These are phyloP conservation scores for Sanghuangporus baumii DNA, from an alignment of 1,284 basidiomycete genomes.

Conservation along the genomic window DNA sequence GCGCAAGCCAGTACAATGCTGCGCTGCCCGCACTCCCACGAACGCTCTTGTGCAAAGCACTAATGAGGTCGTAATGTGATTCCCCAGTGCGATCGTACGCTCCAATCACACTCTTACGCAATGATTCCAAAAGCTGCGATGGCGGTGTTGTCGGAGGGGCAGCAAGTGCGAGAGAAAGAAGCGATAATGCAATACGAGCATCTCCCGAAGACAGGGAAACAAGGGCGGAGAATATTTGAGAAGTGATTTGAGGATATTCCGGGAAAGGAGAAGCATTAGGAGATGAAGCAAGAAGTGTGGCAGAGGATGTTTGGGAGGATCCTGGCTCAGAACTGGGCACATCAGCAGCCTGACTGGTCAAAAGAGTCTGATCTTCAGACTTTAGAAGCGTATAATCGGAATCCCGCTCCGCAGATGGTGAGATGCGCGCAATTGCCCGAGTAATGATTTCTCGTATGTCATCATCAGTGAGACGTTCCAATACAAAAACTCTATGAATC, in stretches of 20 bases:
- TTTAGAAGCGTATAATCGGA: slow-evolving; percentile 21
- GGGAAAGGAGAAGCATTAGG: slow-evolving; percentile 22
- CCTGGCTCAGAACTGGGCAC: slow-evolving; percentile 19
- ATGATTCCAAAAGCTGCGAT: slow-evolving; percentile 38
- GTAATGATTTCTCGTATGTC: slow-evolving; percentile 49
- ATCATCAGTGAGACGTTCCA: slow-evolving; percentile 55
- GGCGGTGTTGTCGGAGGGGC: slow-evolving; percentile 36
- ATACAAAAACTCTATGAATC: slow-evolving; percentile 49
- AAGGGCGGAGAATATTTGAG: slow-evolving; percentile 44
- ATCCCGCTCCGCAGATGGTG: slow-evolving; percentile 20
- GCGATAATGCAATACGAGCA: slow-evolving; percentile 62
- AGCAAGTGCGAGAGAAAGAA: slow-evolving; percentile 56
- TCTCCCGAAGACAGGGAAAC: slow-evolving; percentile 60
- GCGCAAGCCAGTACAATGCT: slow-evolving; percentile 86
- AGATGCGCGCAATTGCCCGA: slow-evolving; percentile 43
- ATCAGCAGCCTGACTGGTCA: not conserved
- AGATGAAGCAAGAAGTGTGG: slow-evolving; percentile 18
- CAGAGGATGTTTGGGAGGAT: slow-evolving; percentile 21
- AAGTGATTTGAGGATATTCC: slow-evolving; percentile 41
- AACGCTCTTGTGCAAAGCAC: slow-evolving; percentile 82
- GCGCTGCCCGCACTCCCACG: slow-evolving; percentile 77
- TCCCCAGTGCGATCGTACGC: slow-evolving; percentile 76
- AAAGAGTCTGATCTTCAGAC: not conserved
- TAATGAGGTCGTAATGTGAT: slow-evolving; percentile 82
- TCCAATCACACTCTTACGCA: slow-evolving; percentile 52